Evolutionary conservation across 495 filamentous ascomycete genomes (phyloP), one percentile per base, ranked within the genome.

Genomic region (Penicillium cataractarum): DNA sequence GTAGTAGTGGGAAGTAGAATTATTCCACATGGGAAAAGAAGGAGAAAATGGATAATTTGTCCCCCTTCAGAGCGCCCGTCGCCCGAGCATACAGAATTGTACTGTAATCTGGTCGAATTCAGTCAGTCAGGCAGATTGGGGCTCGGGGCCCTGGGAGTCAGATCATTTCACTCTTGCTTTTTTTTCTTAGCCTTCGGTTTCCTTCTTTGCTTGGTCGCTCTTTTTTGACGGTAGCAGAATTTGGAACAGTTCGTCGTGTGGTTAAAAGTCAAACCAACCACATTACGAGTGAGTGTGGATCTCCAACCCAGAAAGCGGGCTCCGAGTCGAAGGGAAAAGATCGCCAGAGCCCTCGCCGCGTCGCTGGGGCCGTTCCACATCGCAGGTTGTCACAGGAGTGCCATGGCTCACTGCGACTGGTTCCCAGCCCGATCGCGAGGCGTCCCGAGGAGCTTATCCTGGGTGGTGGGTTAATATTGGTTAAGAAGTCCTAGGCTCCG

Each of bases 371-470:
- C 33, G 65, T 29, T 58, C 65, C 65, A 67, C 65, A 51, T 49
- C 44, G 35, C 54, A 60, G 60, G 35, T 61, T 46, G 65, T 67
- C 61, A 58, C 65, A 67, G 65, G 61, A 55, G 62, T 19, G 27
- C 44, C 32, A 42, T 35, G 35, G 48, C n/a, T 58, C 39, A 21
- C 49, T 60, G 22, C 60, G 61, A 70, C 64, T 69, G 67, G 67
- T 32, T 67, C 58, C 64, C 65, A 65, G 35, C 24, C 27, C 52
- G 68, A 70, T 68, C 68, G 65, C 42, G 37, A 61, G 27, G 51
- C 58, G 46, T 58, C 57, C 65, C 58, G 61, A 61, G 46, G 65
- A 67, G 65, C 65, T 65, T 68, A 62, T 56, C 62, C 65, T 58
- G 60, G 57, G 39, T 31, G 26, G 58, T 61, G 60, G 53, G 52